phyloP scores from a whole-genome alignment of 257 asterid species.

The Knoxia roxburghii region DNA sequence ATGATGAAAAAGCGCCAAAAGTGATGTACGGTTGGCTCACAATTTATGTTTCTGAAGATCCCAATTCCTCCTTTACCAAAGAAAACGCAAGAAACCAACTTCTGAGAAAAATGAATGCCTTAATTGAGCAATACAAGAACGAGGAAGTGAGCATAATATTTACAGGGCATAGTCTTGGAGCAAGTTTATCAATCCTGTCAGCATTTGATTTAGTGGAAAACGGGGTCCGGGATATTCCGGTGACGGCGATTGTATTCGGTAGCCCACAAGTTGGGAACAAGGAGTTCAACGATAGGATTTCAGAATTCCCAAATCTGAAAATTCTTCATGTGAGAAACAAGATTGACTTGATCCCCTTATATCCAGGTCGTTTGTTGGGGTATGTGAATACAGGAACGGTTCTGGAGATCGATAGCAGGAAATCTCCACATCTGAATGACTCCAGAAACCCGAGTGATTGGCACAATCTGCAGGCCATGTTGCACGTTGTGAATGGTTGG shows the following conservation, averaged over 20 bases:
- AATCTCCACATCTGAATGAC: constrained; percentile 58
- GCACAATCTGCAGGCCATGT: constrained; percentile 83
- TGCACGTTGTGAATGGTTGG: constrained; percentile 83
- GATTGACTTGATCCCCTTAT: constrained; percentile 59
- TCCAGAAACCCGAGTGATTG: constrained; percentile 64
- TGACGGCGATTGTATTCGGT: constrained; percentile 68
- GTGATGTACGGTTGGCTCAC: constrained; percentile 80
- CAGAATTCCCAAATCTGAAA: constrained; percentile 40
- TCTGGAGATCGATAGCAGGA: constrained; percentile 51
- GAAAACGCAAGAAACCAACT: constrained; percentile 62
- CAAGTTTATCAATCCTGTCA: constrained; percentile 45
- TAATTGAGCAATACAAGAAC: constrained; percentile 34
- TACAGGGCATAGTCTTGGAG: constrained; percentile 83
- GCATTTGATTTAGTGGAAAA: constrained; percentile 81
- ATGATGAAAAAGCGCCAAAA: constrained; percentile 32
- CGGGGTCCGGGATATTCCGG: constrained; percentile 61
- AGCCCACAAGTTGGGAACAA: constrained; percentile 74
- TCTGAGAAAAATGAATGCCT: constrained; percentile 26
- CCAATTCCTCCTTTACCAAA: constrained; percentile 60
- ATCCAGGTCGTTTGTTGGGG: constrained; percentile 54
- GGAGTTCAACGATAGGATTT: constrained; percentile 44
- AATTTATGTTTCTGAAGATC: constrained; percentile 52
- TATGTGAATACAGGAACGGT: constrained; percentile 44
- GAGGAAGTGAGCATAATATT: constrained; percentile 58
- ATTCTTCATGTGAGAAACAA: constrained; percentile 58